Conservation (phyloP, 1,139 yeast genomes). For the Geotrichum aggregatum region DNA sequence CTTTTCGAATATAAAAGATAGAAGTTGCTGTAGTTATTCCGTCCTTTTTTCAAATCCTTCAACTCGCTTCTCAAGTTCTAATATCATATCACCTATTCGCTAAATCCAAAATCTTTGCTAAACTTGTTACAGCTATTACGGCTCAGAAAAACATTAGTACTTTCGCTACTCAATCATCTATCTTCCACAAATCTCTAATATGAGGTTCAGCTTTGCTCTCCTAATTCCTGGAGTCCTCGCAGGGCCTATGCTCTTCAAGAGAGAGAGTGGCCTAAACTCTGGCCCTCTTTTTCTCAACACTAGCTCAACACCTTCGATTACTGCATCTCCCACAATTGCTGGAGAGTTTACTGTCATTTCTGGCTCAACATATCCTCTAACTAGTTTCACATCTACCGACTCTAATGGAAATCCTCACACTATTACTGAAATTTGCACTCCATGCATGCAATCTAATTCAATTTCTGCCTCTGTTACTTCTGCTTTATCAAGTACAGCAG, state of each 20-base stretch:
- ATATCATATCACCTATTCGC: no score
- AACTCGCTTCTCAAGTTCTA: no score
- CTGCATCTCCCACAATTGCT: not conserved
- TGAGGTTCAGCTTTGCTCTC: not conserved
- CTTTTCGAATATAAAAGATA: no score
- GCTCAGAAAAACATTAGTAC: not conserved
- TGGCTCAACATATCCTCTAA: not conserved
- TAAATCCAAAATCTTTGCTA: no score
- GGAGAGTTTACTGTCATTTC: not conserved
- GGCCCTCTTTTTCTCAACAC: not conserved
- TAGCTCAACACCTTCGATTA: not conserved
- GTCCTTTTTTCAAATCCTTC: no score
- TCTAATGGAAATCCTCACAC: constrained; percentile 5
- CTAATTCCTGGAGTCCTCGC: not conserved
- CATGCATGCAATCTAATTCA: not conserved
- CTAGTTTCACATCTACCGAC: not conserved
- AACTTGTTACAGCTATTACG: no score
- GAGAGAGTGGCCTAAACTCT: not conserved
- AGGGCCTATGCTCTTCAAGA: not conserved
- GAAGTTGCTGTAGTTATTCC: no score
- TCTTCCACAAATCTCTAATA: not conserved
- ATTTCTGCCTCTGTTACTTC: not conserved
- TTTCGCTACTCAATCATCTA: not conserved
- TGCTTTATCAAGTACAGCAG: not conserved
- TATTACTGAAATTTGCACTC: constrained; percentile 9